A percentile compares a stretch with the other conserved stretches of the same genome.
Conservation (phyloP, 106 monocot genomes). For the Gastrodia elata region DNA sequence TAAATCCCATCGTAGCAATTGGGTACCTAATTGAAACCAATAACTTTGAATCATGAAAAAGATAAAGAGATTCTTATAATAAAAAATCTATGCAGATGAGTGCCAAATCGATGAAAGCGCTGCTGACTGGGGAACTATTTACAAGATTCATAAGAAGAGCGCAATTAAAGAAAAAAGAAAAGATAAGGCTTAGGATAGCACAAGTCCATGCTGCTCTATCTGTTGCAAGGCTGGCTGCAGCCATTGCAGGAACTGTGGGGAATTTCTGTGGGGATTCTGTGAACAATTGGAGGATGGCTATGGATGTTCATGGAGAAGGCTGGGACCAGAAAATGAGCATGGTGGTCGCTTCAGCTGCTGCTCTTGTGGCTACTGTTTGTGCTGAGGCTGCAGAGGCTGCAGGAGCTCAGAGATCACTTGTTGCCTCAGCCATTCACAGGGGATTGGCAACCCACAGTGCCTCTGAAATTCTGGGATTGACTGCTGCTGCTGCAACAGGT, state of each 20-base stretch:
- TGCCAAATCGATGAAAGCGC: slow-evolving; percentile 21
- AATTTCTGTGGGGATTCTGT: slow-evolving; percentile 17
- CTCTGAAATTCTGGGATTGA: slow-evolving; percentile 37
- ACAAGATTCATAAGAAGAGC: slow-evolving; percentile 16
- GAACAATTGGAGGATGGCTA: slow-evolving; percentile 7
- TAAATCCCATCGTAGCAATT: not conserved
- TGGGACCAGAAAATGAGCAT: slow-evolving; percentile 28
- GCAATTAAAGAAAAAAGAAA: slow-evolving; percentile 39
- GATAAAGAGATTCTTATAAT: not conserved
- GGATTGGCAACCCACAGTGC: slow-evolving; percentile 29
- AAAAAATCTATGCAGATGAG: slow-evolving; percentile 16
- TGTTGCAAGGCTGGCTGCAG: slow-evolving; percentile 54
- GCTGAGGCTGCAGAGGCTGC: slow-evolving; percentile 59
- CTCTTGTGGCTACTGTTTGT: slow-evolving; percentile 57
- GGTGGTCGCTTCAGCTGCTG: slow-evolving; percentile 43
- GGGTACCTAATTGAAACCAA: not conserved
- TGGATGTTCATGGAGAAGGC: slow-evolving; percentile 5
- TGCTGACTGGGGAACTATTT: slow-evolving; percentile 25
- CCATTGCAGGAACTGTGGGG: slow-evolving; percentile 36
- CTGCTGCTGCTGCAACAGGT: slow-evolving; percentile 69
- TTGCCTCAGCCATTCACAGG: slow-evolving; percentile 36
- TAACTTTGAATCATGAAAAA: not conserved
- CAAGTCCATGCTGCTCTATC: slow-evolving; percentile 56
- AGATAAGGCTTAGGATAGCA: slow-evolving; percentile 26
- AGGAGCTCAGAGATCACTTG: slow-evolving; percentile 35